Evolutionary conservation across 768 basidiomycete species (phyloP), one percentile per base, ranked within the genome.

Genomic region (Naematelia encephala): DNA sequence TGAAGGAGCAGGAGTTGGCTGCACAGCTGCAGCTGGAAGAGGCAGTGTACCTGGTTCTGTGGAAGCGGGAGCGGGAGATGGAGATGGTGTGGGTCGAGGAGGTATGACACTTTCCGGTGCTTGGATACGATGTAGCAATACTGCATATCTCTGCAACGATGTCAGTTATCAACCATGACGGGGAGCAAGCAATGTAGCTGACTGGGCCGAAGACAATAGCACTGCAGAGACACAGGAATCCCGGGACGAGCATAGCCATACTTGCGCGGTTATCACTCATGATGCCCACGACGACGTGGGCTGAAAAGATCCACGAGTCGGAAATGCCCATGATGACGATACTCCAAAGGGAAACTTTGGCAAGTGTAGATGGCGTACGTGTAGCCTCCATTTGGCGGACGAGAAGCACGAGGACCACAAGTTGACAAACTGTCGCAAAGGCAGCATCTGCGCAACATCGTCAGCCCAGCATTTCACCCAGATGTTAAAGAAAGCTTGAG

Each of bases 141-240:
- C 84, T 0, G 86, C 83, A 68, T 90, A 91, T 86, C 91, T 88
- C 91, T 94, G n/a, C n/a, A n/a, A n/a, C n/a, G n/a, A 45, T n/a
- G 13, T 2, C 4, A 5, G 39, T 56, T 49, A 34, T 29, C 44
- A 48, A 30, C 13, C 34, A 50, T 5, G 60, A 42, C 34, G 28
- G 8, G 46, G 39, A 25, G 22, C 1, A 23, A 21, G 26, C 8
- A 16, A 16, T 4, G 54, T 48, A 27, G 81, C 85, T 70, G 69
- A 91, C 91, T 39, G 88, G 86, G 80, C 92, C 87, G 61, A 90
- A 85, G 11, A 90, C 80, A 72, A 93, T 87, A 1, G 74, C 76
- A 22, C 91, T 77, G 4, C 89, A 80, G 56, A 88, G 87, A 11
- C 89, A 86, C 23, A 93, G 69, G 68, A 91, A 93, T 0, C 90